Percentiles rank a stretch among this genome's conserved stretches.
Conservation (phyloP, 2,329 filamentous ascomycete species). For the Huntiella bhutanensis region DNA sequence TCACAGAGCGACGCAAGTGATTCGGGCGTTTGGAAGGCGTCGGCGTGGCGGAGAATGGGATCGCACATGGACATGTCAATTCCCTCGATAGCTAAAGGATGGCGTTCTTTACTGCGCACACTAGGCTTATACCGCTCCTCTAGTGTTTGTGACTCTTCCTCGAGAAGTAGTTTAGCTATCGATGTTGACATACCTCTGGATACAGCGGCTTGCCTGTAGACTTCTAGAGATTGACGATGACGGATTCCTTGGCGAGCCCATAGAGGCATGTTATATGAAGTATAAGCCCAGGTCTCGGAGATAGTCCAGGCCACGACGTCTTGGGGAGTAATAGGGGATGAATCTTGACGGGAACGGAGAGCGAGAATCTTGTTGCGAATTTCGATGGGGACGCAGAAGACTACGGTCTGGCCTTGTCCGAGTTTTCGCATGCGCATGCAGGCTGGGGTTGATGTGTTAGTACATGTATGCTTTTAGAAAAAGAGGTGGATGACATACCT, state of each 20-base stretch:
- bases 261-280: constrained; percentile 30
- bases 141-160: constrained; percentile 33
- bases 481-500: constrained; percentile 24
- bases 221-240: constrained; percentile 23
- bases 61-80: neutral
- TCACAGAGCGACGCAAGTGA: constrained; percentile 29
- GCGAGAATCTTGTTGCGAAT: constrained; percentile 33
- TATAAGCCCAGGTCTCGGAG: constrained; percentile 32
- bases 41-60: neutral
- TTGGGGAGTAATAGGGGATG: constrained; percentile 18
- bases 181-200: constrained; percentile 12
- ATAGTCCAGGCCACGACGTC: constrained; percentile 45
- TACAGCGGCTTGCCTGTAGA: constrained; percentile 17
- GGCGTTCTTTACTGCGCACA: neutral
- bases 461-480: neutral
- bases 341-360: neutral
- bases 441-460: constrained; percentile 21
- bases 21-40: neutral
- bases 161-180: constrained; percentile 28
- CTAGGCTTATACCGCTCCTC: constrained; percentile 31
- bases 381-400: constrained; percentile 41
- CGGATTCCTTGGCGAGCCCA: constrained; percentile 43
- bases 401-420: constrained; percentile 44
- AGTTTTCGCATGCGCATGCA: constrained; percentile 54
- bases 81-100: neutral